phyloP scores from a whole-genome alignment of 2,329 filamentous ascomycete genomes.

The Volutella citrinella region DNA sequence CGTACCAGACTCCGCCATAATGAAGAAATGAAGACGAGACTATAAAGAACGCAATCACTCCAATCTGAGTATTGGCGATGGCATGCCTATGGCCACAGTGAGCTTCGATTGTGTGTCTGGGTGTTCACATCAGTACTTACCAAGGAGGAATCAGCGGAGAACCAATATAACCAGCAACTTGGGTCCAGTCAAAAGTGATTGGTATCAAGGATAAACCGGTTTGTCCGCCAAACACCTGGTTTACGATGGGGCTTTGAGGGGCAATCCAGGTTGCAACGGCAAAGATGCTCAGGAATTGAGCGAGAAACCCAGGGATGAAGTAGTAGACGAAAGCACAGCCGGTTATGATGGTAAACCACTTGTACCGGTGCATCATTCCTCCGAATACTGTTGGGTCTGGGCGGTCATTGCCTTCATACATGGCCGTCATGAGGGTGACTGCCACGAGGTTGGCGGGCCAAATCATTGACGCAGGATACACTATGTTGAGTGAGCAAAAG shows the following conservation, averaged over 20 bases:
- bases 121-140: conserved; percentile 32
- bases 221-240: conserved; percentile 69
- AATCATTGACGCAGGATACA: conserved; percentile 69
- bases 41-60: conserved; percentile 64
- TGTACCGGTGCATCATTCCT: conserved; percentile 63
- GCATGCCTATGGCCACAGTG: conserved; percentile 49
- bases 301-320: conserved; percentile 67
- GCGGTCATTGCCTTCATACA: conserved; percentile 60
- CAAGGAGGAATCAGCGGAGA: conserved; percentile 70
- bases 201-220: conserved; percentile 67
- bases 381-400: conserved; percentile 54
- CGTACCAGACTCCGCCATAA: conserved; percentile 64
- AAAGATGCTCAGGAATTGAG: conserved; percentile 67
- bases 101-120: neutral
- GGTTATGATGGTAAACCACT: conserved; percentile 60
- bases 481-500: conserved; percentile 28
- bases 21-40: conserved; percentile 59
- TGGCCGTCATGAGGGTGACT: conserved; percentile 66
- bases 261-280: conserved; percentile 71
- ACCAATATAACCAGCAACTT: conserved; percentile 65
- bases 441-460: conserved; percentile 68
- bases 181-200: conserved; percentile 75
- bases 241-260: conserved; percentile 64
- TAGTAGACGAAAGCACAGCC: conserved; percentile 61
- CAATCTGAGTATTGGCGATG: conserved; percentile 69